Evolutionary conservation across 257 asterid genomes (phyloP).

Genomic region (Jacaranda mimosifolia): DNA sequence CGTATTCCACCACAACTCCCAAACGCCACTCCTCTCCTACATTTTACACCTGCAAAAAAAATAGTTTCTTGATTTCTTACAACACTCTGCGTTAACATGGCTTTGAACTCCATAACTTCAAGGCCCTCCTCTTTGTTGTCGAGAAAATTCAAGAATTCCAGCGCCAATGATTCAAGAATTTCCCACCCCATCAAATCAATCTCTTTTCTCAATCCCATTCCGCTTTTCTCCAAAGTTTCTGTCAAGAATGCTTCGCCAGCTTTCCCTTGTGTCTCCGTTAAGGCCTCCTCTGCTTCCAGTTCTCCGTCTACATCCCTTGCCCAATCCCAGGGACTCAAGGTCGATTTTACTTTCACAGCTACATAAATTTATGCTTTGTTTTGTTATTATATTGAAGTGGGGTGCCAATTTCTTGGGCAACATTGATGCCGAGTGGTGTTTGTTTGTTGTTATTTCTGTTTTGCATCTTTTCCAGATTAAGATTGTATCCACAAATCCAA

Average conservation of each 20-base stretch:
- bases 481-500: slow-evolving; percentile 74
- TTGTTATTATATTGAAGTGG: slow-evolving; percentile 22
- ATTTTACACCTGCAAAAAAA: background rate
- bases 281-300: slow-evolving; percentile 60
- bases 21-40: background rate
- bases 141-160: slow-evolving; percentile 36
- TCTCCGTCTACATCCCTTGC: slow-evolving; percentile 64
- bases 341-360: slow-evolving; percentile 23
- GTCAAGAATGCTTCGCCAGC: slow-evolving; percentile 36
- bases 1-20: background rate
- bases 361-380: background rate
- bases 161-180: slow-evolving; percentile 29
- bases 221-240: slow-evolving; percentile 43
- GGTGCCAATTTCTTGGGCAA: slow-evolving; percentile 1
- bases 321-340: slow-evolving; percentile 73
- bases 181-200: slow-evolving; percentile 38
- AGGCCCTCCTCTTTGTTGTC: slow-evolving; percentile 43
- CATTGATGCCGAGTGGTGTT: slow-evolving; percentile 8
- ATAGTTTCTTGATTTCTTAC: slow-evolving; percentile 12
- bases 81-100: slow-evolving; percentile 34
- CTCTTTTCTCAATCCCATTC: slow-evolving; percentile 46
- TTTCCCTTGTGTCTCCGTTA: slow-evolving; percentile 38
- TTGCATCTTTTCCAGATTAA: slow-evolving; percentile 54
- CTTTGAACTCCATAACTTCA: slow-evolving; percentile 49
- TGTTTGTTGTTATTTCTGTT: background rate